phyloP scores from a whole-genome alignment of 805 yeast genomes.

The Myxozyma udenii region DNA sequence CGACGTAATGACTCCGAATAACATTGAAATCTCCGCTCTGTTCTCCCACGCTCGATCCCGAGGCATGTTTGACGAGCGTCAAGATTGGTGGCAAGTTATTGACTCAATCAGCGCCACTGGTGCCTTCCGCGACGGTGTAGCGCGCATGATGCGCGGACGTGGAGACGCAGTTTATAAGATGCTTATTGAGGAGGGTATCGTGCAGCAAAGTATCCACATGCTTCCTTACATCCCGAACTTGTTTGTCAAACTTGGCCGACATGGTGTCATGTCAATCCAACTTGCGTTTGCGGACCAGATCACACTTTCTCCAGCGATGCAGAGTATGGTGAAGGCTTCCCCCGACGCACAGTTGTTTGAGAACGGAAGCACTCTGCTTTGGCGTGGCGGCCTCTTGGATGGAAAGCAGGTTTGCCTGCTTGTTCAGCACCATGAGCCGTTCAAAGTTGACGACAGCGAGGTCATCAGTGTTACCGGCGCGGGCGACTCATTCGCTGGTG shows the following conservation, averaged over 20 bases:
- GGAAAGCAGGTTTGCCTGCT: background rate
- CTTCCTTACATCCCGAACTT: constrained; percentile 70
- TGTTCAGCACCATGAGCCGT: constrained; percentile 5
- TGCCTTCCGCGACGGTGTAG: constrained; percentile 42
- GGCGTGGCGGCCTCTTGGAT: constrained; percentile 23
- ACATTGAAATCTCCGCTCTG: constrained; percentile 56
- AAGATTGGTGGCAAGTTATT: constrained; percentile 70
- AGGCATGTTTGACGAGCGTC: constrained; percentile 49
- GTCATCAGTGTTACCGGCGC: constrained; percentile 80
- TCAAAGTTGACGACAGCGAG: constrained; percentile 9
- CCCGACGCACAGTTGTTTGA: background rate
- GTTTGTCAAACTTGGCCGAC: constrained; percentile 61
- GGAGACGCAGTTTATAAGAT: constrained; percentile 39
- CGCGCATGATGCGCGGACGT: constrained; percentile 23
- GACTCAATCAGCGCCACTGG: constrained; percentile 56
- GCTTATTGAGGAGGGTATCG: constrained; percentile 40
- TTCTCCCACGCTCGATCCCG: constrained; percentile 48
- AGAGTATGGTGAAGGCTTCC: background rate
- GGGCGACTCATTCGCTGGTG: constrained; percentile 78
- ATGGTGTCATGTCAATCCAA: constrained; percentile 55
- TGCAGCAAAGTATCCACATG: constrained; percentile 68
- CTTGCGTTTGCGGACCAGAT: constrained; percentile 22
- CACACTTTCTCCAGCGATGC: constrained; percentile 7
- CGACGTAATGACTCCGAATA: constrained; percentile 65
- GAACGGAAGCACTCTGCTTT: constrained; percentile 24